Evolutionary conservation across 2,329 filamentous ascomycete genomes (phyloP), one percentile per base, ranked within the genome.

Genomic region (Pestalotiopsis sp.): DNA sequence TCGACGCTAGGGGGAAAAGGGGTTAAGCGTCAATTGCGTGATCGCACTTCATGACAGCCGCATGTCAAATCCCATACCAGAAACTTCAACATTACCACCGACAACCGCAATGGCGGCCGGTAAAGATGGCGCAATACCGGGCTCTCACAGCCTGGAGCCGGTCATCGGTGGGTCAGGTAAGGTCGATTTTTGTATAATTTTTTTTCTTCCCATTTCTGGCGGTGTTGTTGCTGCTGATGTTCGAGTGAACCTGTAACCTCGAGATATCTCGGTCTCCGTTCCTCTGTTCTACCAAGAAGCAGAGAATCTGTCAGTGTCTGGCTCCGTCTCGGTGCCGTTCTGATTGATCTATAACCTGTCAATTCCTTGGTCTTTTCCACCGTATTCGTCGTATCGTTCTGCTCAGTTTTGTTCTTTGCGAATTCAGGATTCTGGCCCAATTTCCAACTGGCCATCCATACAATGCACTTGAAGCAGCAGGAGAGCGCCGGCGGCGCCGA

Each of bases 401-500:
- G 62, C 41, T 66, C 45, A 58, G 49, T 23, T 36, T 58, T 66
- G 11, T 20, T 17, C 17, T 57, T 36, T 23, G 14, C 23, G 25
- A 13, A 9, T 20, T 57, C 63, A 66, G 63, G 41, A 45, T 49
- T 25, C 25, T 56, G 27, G 41, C 17, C 41, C 63, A 25, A 45
- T 56, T 17, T 11, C 38, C 63, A 36, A 66, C 27, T 58, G 68
- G 63, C 68, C 68, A 58, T 60, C 64, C 59, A 65, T 61, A 74
- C 59, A 52, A 78, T 78, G 76, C 75, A 75, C 56, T 77, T 81
- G 70, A 81, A 80, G 74, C 77, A 81, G 49, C 75, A 81, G 66
- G 80, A 82, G 70, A 76, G 80, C 70, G 75, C 73, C 63, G 79
- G 78, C 70, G 76, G 76, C 66, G 67, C 72, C 23, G 77, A 79